Evolutionary conservation across 2,329 filamentous ascomycete genomes (phyloP), one percentile per base, ranked within the genome.

Genomic region (Calonectria fujianensis): DNA sequence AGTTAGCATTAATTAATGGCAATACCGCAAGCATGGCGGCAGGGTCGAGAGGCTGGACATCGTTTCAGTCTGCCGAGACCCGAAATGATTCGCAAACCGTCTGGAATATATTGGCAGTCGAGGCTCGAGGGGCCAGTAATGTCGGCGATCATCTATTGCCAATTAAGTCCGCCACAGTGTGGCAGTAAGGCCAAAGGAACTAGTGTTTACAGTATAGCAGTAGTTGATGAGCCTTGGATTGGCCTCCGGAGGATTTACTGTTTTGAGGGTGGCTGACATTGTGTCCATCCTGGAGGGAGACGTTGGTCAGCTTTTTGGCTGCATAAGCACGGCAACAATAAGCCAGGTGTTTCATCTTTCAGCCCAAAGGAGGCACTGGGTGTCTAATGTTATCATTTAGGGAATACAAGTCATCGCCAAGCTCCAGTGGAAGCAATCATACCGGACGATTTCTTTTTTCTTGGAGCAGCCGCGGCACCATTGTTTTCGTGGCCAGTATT

Each of bases 331-430:
- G 13, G 31, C 31, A 54, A 54, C 65, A 54, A 20, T 18, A 39
- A 52, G 45, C 54, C 54, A 72, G 27, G 32, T 29, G 77, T 78
- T 71, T 63, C 76, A 77, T 57, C 57, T 74, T 63, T 37, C 37
- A 63, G 20, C 48, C 45, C 48, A n/a, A 50, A 35, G 52, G 20
- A 37, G 8, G 51, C 41, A 32, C 24, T 72, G 32, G 76, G 67
- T 77, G 68, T 57, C 16, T 29, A 45, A 39, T 4, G n/a, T 31
- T 41, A 37, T 48, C 16, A 24, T 29, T 31, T 27, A 39, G 66
- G 74, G 64, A 37, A 54, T 68, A 75, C 75, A 72, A 59, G 50
- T 45, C 71, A 65, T n/a, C 31, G n/a, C 57, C 27, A 8, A 7
- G 29, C 18, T 68, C 29, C 24, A 39, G 48, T 27, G 13, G 27